A percentile compares a stretch with the other conserved stretches of the same genome.
phyloP scores from a whole-genome alignment of 2,329 filamentous ascomycete species.

The Microdochium trichocladiopsis region DNA sequence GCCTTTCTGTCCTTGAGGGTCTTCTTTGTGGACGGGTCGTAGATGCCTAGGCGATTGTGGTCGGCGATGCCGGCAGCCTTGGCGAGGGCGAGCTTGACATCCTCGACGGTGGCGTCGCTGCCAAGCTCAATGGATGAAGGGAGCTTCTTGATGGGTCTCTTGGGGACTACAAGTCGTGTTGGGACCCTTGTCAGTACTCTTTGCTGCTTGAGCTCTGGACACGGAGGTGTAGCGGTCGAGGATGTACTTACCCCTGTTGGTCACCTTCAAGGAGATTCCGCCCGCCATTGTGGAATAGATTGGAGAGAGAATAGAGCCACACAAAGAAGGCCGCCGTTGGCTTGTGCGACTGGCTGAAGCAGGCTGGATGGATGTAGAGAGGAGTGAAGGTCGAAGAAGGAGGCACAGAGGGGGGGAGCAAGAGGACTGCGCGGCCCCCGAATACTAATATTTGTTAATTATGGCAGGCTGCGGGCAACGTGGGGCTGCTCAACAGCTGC shows the following conservation, averaged over 20 bases:
- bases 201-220: neutral
- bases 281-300: slow-evolving; percentile 11
- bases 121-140: slow-evolving; percentile 42
- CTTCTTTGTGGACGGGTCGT: slow-evolving; percentile 53
- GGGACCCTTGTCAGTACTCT: neutral
- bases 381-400: too few relatives aligned
- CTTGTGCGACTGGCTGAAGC: too few relatives aligned
- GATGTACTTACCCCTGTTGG: slow-evolving; percentile 27
- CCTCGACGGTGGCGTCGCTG: slow-evolving; percentile 47
- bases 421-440: too few relatives aligned
- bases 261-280: slow-evolving; percentile 30
- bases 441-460: too few relatives aligned
- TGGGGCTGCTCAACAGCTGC: too few relatives aligned
- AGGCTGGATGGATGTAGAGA: too few relatives aligned
- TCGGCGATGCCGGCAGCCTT: slow-evolving; percentile 43
- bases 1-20: slow-evolving; percentile 56
- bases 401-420: too few relatives aligned
- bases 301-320: too few relatives aligned
- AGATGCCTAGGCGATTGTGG: slow-evolving; percentile 56
- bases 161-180: slow-evolving; percentile 26
- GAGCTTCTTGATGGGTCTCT: slow-evolving; percentile 46
- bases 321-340: neutral
- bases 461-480: too few relatives aligned
- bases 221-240: neutral
- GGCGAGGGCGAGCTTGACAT: slow-evolving; percentile 50